These are phyloP conservation scores for Populus tremula DNA, from an alignment of 345 rosid species.

Conservation along the genomic window DNA sequence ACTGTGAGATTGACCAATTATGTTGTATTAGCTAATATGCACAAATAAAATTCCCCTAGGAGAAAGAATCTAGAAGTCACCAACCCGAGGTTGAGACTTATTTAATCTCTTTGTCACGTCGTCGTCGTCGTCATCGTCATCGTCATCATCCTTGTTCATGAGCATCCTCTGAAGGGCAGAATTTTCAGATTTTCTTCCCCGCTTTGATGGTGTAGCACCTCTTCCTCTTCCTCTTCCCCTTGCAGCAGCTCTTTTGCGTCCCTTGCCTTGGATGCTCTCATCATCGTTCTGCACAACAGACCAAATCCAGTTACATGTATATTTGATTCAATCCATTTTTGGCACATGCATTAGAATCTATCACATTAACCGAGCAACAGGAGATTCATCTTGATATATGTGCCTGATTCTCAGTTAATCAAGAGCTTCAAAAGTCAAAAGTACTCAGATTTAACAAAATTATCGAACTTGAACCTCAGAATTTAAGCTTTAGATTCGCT, in stretches of 20 bases:
- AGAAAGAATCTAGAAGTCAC: slow-evolving; percentile 16
- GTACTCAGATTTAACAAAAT: too few relatives aligned
- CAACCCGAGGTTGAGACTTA: slow-evolving; percentile 68
- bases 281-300: slow-evolving; percentile 49
- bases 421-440: too few relatives aligned
- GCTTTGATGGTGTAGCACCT: slow-evolving; percentile 66
- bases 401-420: too few relatives aligned
- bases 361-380: too few relatives aligned
- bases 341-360: too few relatives aligned
- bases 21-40: too few relatives aligned
- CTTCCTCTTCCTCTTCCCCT: slow-evolving; percentile 74
- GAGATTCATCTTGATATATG: too few relatives aligned
- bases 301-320: background rate
- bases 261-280: slow-evolving; percentile 42
- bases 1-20: too few relatives aligned
- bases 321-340: background rate
- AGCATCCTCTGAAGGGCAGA: slow-evolving; percentile 57
- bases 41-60: too few relatives aligned
- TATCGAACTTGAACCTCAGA: too few relatives aligned
- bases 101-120: slow-evolving; percentile 49
- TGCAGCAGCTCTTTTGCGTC: slow-evolving; percentile 72
- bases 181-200: slow-evolving; percentile 66
- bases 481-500: too few relatives aligned
- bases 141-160: slow-evolving; percentile 62
- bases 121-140: slow-evolving; percentile 62